A percentile compares a stretch with the other conserved stretches of the same genome.
phyloP scores from a whole-genome alignment of 2,329 filamentous ascomycete species.

The Pseudogymnoascus destructans region DNA sequence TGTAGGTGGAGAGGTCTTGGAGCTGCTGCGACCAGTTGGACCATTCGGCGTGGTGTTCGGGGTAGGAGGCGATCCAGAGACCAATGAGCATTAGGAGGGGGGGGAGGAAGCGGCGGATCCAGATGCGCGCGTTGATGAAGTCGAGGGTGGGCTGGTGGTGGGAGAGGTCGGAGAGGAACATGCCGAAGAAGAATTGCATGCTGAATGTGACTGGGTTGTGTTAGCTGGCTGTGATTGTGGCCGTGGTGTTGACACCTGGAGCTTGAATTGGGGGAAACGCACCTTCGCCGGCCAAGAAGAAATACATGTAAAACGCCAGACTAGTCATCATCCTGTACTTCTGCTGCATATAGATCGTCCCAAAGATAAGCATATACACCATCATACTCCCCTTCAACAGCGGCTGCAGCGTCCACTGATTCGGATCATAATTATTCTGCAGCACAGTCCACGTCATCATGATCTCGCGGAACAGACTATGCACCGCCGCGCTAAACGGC shows the following conservation, averaged over 20 bases:
- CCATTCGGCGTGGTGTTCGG: constrained; percentile 41
- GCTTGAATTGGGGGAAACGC: constrained; percentile 22
- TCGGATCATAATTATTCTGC: constrained; percentile 40
- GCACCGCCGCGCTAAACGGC: constrained; percentile 31
- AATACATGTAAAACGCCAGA: constrained; percentile 36
- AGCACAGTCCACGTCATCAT: constrained; percentile 39
- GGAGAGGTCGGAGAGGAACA: constrained; percentile 47
- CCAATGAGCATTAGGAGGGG: constrained; percentile 38
- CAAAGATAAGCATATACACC: constrained; percentile 40
- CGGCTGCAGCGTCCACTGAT: constrained; percentile 46
- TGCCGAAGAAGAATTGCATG: constrained; percentile 49
- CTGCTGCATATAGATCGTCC: constrained; percentile 36
- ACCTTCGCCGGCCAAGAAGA: constrained; percentile 24
- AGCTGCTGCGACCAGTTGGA: constrained; percentile 37
- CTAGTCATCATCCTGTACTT: constrained; percentile 36
- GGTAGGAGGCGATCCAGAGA: constrained; percentile 46
- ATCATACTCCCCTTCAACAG: constrained; percentile 41
- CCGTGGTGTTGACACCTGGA: too few relatives aligned
- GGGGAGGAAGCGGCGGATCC: constrained; percentile 34
- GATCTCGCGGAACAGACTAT: constrained; percentile 33
- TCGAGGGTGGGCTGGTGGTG: constrained; percentile 37
- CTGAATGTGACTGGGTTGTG: constrained; percentile 32
- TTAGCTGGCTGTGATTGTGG: background rate
- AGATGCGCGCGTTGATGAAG: constrained; percentile 31
- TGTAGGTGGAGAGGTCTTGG: constrained; percentile 28